Evolutionary conservation across 1,139 yeast species (phyloP), one percentile per base, ranked within the genome.

Genomic region (Nakaseomyces sp.): DNA sequence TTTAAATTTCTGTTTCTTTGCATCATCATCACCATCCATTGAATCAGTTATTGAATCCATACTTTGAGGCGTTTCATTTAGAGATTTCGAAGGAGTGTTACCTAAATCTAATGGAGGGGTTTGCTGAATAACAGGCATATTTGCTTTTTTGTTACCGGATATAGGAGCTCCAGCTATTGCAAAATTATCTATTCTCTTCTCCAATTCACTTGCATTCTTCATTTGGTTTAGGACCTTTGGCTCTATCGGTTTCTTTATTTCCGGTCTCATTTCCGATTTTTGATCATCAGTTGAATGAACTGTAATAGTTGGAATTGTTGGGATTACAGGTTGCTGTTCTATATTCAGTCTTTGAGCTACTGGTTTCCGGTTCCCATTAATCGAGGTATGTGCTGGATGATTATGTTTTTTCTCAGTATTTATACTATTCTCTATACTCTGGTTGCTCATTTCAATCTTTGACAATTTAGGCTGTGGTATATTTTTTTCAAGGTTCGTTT

Each of bases 1-100:
- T 32, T 32, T 40, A 17, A 40, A 40, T 25, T 9, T 32, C 24
- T 28, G 36, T 15, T 32, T 32, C n/a, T 25, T 32, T 6, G 12
- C 32, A 5, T 22, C 36, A 32, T 18, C 5, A n/a, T 12, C 24
- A 32, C 12, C 24, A 18, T 17, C 24, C 15, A 26, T 26, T 26
- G 29, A n/a, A 10, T 26, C 29, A 3, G 24, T 9, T n/a, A 5
- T 9, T 18, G 36, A 32, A 2, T 2, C 24, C 24, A 32, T 18
- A 32, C 12, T 12, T 12, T 32, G 22, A 7, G 36, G 15, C 5
- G 36, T 18, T 6, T 32, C 24, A 32, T 32, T 32, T 9, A 32
- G 13, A 5, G 5, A 4, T 10, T 32, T 32, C 8, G 36, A 6
- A 8, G 22, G 24, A 1, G 25, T 32, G 8, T 32, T 12, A 13